Evolutionary conservation across 306 rosid species (phyloP), one percentile per base, ranked within the genome.

Genomic region (Canavalia ensiformis): DNA sequence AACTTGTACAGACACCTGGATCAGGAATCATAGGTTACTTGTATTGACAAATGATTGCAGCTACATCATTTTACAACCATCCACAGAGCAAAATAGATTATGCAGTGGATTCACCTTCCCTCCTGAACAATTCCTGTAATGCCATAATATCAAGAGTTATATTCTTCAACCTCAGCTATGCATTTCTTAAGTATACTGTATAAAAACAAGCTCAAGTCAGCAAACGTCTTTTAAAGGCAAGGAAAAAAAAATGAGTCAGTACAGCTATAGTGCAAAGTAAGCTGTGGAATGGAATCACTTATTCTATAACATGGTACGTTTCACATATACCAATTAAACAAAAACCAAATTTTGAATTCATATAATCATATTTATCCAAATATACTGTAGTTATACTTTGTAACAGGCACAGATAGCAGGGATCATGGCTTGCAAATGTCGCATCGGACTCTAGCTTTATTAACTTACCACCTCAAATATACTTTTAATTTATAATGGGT

Each of bases 31-130:
- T 37, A 18, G 59, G 57, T 35, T 69, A 50, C 51, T 31, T 30
- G 62, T 41, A 68, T 64, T 74, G 65, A 64, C 51, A 56, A 75
- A 80, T 66, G 69, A 72, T 28, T 34, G 57, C 79, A 83, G 81
- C 55, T 49, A 77, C 31, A 82, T 60, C 35, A 74, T 74, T 84
- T 74, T 58, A 79, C 77, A 64, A 11, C 9, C 25, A 74, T 62
- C 76, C 82, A 79, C 74, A 4, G 28, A 57, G 68, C 42, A 74
- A 68, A 74, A 65, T 50, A 60, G 52, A 76, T 74, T 80, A 83
- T 45, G 85, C 41, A 47, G 90, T 63, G 33, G 90, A 59, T 80
- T 84, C 88, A 1, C 85, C 77, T 78, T 81, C 86, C 74, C 75
- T 84, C 75, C 84, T 68, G 76, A 88, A 73, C 77, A 88, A 31